A percentile compares a stretch with the other conserved stretches of the same genome.
phyloP scores from a whole-genome alignment of 2,329 filamentous ascomycete genomes.

The Cadophora sp. region DNA sequence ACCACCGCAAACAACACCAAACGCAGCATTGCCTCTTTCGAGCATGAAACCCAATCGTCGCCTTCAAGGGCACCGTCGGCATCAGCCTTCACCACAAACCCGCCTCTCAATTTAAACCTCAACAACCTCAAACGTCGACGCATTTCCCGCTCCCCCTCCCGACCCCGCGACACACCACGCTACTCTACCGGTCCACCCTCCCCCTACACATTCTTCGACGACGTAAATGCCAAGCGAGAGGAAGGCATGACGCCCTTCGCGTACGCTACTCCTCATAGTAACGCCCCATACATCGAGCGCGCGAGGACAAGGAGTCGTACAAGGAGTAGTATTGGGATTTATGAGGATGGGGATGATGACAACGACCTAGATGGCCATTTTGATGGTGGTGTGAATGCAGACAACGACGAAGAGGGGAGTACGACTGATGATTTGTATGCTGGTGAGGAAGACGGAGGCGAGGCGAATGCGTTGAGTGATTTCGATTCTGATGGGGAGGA shows the following conservation, averaged over 20 bases:
- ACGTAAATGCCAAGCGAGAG: slow-evolving; percentile 36
- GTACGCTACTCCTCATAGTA: slow-evolving; percentile 80
- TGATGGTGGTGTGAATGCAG: slow-evolving; percentile 37
- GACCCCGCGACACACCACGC: slow-evolving; percentile 60
- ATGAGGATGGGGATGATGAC: slow-evolving; percentile 34
- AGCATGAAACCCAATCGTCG: slow-evolving; percentile 39
- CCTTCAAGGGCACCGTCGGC: slow-evolving; percentile 22
- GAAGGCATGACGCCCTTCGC: slow-evolving; percentile 65
- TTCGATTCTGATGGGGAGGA: slow-evolving; percentile 28
- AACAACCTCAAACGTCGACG: slow-evolving; percentile 44
- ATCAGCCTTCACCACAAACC: background rate
- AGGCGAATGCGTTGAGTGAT: slow-evolving; percentile 35
- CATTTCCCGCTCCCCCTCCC: slow-evolving; percentile 62
- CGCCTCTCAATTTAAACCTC: slow-evolving; percentile 17
- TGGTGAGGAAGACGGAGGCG: slow-evolving; percentile 38
- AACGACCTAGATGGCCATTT: slow-evolving; percentile 12
- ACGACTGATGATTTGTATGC: slow-evolving; percentile 38
- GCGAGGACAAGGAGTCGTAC: slow-evolving; percentile 12
- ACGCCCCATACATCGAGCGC: slow-evolving; percentile 53
- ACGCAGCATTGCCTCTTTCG: slow-evolving; percentile 56
- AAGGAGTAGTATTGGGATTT: slow-evolving; percentile 29
- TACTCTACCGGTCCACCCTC: slow-evolving; percentile 52
- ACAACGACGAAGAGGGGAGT: slow-evolving; percentile 30
- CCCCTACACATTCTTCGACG: slow-evolving; percentile 40
- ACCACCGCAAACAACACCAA: slow-evolving; percentile 38